Percentiles rank a stretch among this genome's conserved stretches.
Evolutionary conservation across 2,329 filamentous ascomycete genomes (phyloP).

Genomic region (Lachnellula cervina): DNA sequence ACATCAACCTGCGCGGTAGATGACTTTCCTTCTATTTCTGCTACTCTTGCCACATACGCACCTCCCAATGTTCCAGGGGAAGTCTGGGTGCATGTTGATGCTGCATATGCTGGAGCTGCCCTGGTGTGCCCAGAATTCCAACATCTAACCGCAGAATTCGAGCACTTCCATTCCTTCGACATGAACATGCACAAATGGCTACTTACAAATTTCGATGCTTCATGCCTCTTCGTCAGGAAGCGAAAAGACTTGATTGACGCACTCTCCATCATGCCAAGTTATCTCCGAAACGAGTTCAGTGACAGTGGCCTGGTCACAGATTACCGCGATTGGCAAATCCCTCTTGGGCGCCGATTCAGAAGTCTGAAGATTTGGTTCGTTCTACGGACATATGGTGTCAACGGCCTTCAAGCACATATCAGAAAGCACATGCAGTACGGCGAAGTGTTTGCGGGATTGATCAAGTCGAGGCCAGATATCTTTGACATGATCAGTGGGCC

Average conservation of each 20-base stretch:
- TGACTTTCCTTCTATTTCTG: conserved; percentile 51
- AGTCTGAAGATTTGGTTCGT: conserved; percentile 96
- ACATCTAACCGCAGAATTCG: conserved; percentile 56
- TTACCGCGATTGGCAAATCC: conserved; percentile 96
- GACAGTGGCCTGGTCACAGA: conserved; percentile 84
- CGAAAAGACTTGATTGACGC: conserved; percentile 74
- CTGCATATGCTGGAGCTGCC: conserved; percentile 84
- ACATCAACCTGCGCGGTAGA: conserved; percentile 87
- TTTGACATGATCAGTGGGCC: conserved; percentile 73
- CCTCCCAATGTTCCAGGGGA: conserved; percentile 40
- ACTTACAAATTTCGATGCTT: conserved; percentile 85
- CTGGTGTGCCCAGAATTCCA: conserved; percentile 79
- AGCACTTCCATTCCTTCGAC: conserved; percentile 79
- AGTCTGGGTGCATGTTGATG: conserved; percentile 91
- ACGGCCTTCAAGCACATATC: conserved; percentile 70
- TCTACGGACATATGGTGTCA: conserved; percentile 72
- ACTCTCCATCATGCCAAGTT: conserved; percentile 72
- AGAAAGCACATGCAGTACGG: conserved; percentile 63
- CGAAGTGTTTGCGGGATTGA: conserved; percentile 60
- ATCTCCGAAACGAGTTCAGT: conserved; percentile 76
- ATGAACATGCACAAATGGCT: conserved; percentile 99
- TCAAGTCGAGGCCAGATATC: conserved; percentile 58
- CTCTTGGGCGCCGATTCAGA: conserved; percentile 82
- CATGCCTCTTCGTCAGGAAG: conserved; percentile 73
- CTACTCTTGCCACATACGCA: conserved; percentile 33